phyloP scores from a whole-genome alignment of 345 rosid genomes.

The Hypericum androsaemum region DNA sequence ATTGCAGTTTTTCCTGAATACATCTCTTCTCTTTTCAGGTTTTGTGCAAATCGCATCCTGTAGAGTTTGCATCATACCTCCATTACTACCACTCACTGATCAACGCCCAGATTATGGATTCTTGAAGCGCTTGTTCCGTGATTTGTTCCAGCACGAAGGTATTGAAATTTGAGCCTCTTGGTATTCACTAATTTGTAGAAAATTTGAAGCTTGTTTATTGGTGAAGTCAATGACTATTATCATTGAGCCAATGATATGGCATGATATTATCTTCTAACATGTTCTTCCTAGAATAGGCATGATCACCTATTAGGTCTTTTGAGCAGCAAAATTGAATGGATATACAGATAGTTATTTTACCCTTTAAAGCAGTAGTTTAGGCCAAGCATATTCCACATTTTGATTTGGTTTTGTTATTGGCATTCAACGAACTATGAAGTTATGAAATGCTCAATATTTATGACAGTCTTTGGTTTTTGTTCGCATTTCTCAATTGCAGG shows the following conservation, averaged over 20 bases:
- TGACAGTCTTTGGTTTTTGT: not conserved
- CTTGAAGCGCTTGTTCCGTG: conserved; percentile 69
- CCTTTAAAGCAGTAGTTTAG: too few species aligned
- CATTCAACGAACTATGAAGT: too few species aligned
- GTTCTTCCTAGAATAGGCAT: too few species aligned
- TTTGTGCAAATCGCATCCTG: conserved; percentile 69
- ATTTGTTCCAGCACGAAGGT: conserved; percentile 76
- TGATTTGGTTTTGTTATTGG: too few species aligned
- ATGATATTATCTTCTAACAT: too few species aligned
- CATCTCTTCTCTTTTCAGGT: conserved; percentile 34
- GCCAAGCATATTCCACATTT: too few species aligned
- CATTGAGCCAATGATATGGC: too few species aligned
- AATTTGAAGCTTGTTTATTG: too few species aligned
- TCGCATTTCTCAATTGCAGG: conserved; percentile 32
- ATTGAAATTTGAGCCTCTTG: not conserved
- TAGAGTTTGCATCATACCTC: conserved; percentile 83
- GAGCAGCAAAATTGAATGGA: not conserved
- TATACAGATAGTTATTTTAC: not conserved
- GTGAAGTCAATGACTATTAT: too few species aligned
- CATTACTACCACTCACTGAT: conserved; percentile 76
- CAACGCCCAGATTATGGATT: conserved; percentile 86
- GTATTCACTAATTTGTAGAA: too few species aligned
- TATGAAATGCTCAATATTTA: not conserved
- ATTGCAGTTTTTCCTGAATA: not conserved
- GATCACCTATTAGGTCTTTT: too few species aligned